These are phyloP conservation scores for Nemania bipapillata DNA, from an alignment of 2,329 filamentous ascomycete genomes.

Conservation along the genomic window DNA sequence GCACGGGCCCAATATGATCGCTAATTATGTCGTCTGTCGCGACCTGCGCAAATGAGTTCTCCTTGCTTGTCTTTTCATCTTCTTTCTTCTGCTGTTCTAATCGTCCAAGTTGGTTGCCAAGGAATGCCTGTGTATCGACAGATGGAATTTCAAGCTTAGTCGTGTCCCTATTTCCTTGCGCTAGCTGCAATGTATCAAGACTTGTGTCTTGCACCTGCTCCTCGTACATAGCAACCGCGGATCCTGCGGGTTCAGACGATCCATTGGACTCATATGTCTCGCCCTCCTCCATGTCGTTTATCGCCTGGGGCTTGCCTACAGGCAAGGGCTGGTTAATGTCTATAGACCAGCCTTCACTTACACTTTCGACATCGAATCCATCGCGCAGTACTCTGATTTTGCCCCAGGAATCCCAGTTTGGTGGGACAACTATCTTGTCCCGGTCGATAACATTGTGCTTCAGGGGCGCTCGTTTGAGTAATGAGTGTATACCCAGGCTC, in stretches of 20 bases:
- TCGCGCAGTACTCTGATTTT: constrained; percentile 94
- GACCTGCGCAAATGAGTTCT: constrained; percentile 49
- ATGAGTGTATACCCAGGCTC: constrained; percentile 84
- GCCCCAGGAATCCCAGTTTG: constrained; percentile 98
- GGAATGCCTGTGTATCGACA: constrained; percentile 81
- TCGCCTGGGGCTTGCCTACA: constrained; percentile 47
- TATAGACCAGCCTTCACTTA: constrained; percentile 85
- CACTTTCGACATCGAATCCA: constrained; percentile 87
- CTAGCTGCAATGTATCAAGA: constrained; percentile 68
- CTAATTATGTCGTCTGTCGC: constrained; percentile 61
- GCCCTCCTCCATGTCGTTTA: constrained; percentile 43
- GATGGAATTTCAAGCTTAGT: constrained; percentile 69
- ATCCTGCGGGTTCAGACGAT: constrained; percentile 62
- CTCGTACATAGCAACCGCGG: constrained; percentile 79
- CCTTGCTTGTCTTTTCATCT: constrained; percentile 58
- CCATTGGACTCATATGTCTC: constrained; percentile 46
- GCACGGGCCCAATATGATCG: constrained; percentile 91
- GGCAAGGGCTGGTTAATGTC: constrained; percentile 74
- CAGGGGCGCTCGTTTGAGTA: constrained; percentile 79
- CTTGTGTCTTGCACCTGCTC: constrained; percentile 81
- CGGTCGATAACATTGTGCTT: constrained; percentile 93
- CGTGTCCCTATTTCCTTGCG: constrained; percentile 61
- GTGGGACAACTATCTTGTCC: constrained; percentile 92
- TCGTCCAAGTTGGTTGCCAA: constrained; percentile 77
- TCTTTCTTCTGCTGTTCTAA: constrained; percentile 73